A percentile compares a stretch with the other conserved stretches of the same genome.
Conservation (phyloP, 2,329 filamentous ascomycete species). For the Aspergillus felis region DNA sequence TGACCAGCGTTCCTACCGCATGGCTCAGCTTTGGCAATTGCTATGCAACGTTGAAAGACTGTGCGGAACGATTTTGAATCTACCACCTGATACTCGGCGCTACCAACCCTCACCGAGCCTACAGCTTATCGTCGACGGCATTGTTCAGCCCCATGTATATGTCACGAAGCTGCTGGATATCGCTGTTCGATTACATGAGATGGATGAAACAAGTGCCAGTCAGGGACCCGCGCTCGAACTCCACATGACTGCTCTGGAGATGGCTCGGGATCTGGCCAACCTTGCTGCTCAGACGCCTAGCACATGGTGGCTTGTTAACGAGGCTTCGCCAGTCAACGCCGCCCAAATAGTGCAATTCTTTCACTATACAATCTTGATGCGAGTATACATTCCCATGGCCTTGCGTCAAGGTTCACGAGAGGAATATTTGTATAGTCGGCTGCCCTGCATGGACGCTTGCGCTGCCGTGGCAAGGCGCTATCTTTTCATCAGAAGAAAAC, state of each 20-base stretch:
- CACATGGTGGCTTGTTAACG: conserved; percentile 10
- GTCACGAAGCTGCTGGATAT: conserved; percentile 8
- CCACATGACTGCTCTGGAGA: conserved; percentile 8
- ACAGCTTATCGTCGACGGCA: conserved; percentile 5
- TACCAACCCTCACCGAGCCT: conserved; percentile 8
- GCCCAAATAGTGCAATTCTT: conserved; percentile 14
- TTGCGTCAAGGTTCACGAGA: conserved; percentile 9
- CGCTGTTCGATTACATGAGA: conserved; percentile 7
- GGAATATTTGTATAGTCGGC: conserved; percentile 11
- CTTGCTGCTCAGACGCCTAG: conserved; percentile 9
- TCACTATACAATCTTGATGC: conserved; percentile 14
- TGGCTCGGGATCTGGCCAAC: conserved; percentile 7
- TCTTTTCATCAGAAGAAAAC: conserved; percentile 7
- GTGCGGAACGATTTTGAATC: conserved; percentile 30
- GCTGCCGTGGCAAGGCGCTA: conserved; percentile 10
- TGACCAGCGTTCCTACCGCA: conserved; percentile 13
- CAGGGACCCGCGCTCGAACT: conserved; percentile 3
- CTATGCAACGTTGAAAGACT: conserved; percentile 32
- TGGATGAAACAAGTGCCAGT: conserved; percentile 9
- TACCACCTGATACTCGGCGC: conserved; percentile 30
- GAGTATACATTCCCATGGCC: conserved; percentile 11
- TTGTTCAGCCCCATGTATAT: conserved; percentile 11
- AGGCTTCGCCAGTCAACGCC: not conserved
- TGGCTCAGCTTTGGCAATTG: conserved; percentile 29
- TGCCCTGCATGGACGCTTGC: conserved; percentile 16